Evolutionary conservation across 108 stramenopile genomes (phyloP).

Genomic region (Nannochloropsis gaditana): DNA sequence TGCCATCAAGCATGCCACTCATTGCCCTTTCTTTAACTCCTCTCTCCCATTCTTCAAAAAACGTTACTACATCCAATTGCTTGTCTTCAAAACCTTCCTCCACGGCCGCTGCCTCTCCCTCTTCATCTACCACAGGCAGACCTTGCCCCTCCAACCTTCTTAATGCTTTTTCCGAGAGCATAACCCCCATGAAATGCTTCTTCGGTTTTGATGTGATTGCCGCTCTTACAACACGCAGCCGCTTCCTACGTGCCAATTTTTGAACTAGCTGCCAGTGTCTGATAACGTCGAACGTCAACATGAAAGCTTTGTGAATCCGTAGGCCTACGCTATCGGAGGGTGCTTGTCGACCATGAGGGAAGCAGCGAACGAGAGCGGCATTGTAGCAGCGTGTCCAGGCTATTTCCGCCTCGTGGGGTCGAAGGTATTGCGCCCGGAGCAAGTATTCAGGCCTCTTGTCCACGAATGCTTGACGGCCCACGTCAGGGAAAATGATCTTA

Average conservation of each 20-base stretch:
- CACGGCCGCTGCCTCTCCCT: not conserved
- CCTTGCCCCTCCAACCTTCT: not conserved
- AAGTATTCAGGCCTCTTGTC: not conserved
- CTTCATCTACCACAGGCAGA: not conserved
- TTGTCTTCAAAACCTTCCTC: not conserved
- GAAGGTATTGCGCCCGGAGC: not conserved
- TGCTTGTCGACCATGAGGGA: not conserved
- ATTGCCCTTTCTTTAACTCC: not conserved
- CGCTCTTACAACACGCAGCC: not conserved
- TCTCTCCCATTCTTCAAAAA: not conserved
- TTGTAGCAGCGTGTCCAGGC: not conserved
- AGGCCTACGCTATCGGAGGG: not conserved
- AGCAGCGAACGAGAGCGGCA: not conserved
- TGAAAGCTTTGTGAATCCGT: not conserved
- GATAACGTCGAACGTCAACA: not conserved
- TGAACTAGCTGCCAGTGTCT: not conserved
- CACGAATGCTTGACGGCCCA: conserved; percentile 3
- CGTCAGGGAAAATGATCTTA: not conserved
- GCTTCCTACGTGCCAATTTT: not conserved
- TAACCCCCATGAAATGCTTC: conserved; percentile 12
- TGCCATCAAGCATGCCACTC: not conserved
- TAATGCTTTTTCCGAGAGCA: not conserved
- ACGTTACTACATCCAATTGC: not conserved
- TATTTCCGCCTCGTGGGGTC: not conserved
- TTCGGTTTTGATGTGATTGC: not conserved